These are phyloP conservation scores for Cryptococcus sp. DNA, from an alignment of 1,284 basidiomycete genomes.

Conservation along the genomic window DNA sequence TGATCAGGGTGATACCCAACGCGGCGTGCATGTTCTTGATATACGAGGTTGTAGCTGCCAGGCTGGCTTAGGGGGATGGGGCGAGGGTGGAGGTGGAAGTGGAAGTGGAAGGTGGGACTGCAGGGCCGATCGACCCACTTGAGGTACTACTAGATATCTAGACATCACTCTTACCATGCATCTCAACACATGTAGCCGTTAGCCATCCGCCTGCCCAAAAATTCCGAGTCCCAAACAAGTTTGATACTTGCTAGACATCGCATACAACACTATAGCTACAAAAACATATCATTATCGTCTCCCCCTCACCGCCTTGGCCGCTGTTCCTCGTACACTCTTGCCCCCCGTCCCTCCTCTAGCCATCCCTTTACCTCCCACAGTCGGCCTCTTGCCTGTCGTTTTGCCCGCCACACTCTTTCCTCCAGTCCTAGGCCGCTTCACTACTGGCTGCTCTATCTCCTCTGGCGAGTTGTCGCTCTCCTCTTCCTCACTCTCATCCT, in stretches of 20 bases:
- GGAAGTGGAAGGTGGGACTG: no score
- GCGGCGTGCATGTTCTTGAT: slow-evolving; percentile 83
- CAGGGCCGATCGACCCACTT: no score
- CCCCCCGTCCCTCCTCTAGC: slow-evolving; percentile 11
- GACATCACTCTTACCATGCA: no score
- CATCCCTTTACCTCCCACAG: slow-evolving; percentile 25
- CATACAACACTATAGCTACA: no score
- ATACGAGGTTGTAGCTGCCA: slow-evolving; percentile 46
- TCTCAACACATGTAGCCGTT: no score
- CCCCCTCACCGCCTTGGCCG: slow-evolving; percentile 1
- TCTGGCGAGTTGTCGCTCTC: slow-evolving; percentile 13
- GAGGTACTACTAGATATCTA: no score
- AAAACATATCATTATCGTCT: no score
- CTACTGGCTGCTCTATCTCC: slow-evolving; percentile 15
- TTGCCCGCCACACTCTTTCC: slow-evolving; percentile 20
- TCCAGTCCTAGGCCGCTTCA: slow-evolving; percentile 19
- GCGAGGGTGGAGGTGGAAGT: neutral
- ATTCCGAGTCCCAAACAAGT: no score
- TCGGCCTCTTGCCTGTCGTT: slow-evolving; percentile 19
- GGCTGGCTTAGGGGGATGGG: slow-evolving; percentile 17
- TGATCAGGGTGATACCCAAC: slow-evolving; percentile 95
- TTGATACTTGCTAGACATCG: no score
- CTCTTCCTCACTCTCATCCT: slow-evolving; percentile 14
- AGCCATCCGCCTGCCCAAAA: no score
- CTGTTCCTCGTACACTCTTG: neutral